A percentile compares a stretch with the other conserved stretches of the same genome.
These are phyloP conservation scores for Dinochytrium kinnereticum DNA, from an alignment of 371 early-diverging fungal species.

Conservation along the genomic window DNA sequence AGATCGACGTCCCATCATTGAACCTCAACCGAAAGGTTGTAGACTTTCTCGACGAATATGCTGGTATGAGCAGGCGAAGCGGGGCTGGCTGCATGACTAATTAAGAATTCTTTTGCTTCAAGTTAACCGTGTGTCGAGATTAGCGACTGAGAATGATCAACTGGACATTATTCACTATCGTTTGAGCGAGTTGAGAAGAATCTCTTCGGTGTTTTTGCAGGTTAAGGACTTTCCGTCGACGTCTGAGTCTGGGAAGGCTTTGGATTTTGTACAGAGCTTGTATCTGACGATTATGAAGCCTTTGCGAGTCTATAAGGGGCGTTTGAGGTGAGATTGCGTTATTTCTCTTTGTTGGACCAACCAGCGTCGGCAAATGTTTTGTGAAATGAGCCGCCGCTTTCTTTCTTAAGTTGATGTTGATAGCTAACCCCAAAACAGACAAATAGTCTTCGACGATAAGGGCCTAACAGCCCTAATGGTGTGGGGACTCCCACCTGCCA, in stretches of 20 bases:
- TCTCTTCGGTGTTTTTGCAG: background rate
- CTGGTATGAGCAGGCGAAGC: background rate
- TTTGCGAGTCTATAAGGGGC: background rate
- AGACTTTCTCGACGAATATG: background rate
- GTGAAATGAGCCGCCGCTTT: too few species aligned
- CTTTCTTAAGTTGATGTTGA: too few species aligned
- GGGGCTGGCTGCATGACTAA: too few species aligned
- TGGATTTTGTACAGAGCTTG: background rate
- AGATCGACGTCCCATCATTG: background rate
- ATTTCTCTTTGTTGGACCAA: too few species aligned
- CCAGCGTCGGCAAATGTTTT: too few species aligned
- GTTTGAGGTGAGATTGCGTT: too few species aligned
- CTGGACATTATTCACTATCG: background rate
- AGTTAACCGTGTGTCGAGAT: too few species aligned
- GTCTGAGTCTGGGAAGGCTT: background rate
- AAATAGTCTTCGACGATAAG: slow-evolving; percentile 15
- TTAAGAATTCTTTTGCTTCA: background rate
- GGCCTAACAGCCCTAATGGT: background rate
- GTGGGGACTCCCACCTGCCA: slow-evolving; percentile 11
- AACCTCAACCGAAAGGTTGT: background rate
- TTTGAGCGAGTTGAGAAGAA: background rate
- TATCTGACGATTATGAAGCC: background rate
- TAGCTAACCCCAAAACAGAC: too few species aligned
- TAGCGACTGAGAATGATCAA: background rate
- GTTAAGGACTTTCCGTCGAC: background rate